Evolutionary conservation across 192 early-diverging fungal species (phyloP), one percentile per base, ranked within the genome.

Genomic region (Oehlia diaphana): DNA sequence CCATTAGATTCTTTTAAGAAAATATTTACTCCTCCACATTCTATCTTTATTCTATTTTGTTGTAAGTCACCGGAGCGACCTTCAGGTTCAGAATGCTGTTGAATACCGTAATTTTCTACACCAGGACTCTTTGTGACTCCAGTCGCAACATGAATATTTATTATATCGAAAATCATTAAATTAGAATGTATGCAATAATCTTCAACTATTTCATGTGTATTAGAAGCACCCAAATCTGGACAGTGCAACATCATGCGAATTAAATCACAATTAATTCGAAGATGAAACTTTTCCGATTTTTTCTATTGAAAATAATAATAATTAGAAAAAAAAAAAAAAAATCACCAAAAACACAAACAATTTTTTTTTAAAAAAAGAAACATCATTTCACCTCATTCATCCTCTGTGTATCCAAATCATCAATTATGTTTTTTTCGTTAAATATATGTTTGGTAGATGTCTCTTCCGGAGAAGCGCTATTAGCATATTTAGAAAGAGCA

Each of bases 341-440:
- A 37, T 16, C 16, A 19, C 4, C 10, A 23, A 47, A 9, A 61
- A 21, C 26, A 5, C 58, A 26, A 26, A 50, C 39, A 42, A 23
- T 21, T 58, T 21, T 58, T 35, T 12, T 16, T 3, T 10, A 64
- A 35, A 9, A 67, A 31, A 2, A 31, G 31, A 31, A 31, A 31
- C 31, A 63, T 50, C 13, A 6, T 21, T 26, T 6, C 65, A 86
- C 85, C 80, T 86, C 82, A 16, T 28, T 26, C 19, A 58, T 0
- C 26, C 65, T 76, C 6, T 49, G 71, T 14, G 71, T 80, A 35
- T 83, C 85, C 12, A 81, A 64, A 31, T 86, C 85, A 39, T 81
- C 82, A 61, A 82, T 81, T 62, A 83, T 86, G 65, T 81, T 70
- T 67, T 83, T 82, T 14, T 71, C 72, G 33, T 66, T 68, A 14